These are phyloP conservation scores for Catharanthus roseus DNA, from an alignment of 257 asterid species.

Conservation along the genomic window DNA sequence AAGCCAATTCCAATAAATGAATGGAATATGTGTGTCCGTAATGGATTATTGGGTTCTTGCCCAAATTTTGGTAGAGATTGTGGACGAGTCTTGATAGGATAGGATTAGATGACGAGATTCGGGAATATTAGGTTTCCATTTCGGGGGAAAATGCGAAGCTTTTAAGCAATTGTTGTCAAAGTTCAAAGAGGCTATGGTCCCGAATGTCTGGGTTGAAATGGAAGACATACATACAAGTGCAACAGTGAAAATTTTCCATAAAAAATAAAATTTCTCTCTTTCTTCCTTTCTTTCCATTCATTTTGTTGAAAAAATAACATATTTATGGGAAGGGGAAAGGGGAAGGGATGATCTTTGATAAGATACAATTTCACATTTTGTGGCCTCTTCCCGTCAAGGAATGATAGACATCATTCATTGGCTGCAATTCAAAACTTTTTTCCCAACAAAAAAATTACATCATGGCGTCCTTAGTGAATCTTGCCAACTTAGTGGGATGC, in stretches of 20 bases:
- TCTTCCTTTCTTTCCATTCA: conserved; percentile 18
- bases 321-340: neutral
- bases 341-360: neutral
- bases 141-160: too few relatives aligned
- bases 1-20: too few relatives aligned
- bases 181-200: too few relatives aligned
- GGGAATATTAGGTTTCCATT: too few relatives aligned
- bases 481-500: conserved; percentile 71
- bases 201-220: too few relatives aligned
- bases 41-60: too few relatives aligned
- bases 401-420: conserved; percentile 7
- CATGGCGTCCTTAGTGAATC: conserved; percentile 55
- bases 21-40: too few relatives aligned
- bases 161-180: too few relatives aligned
- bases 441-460: conserved; percentile 17
- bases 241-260: neutral
- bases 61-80: too few relatives aligned
- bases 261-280: conserved; percentile 6
- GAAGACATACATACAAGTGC: too few relatives aligned
- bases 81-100: too few relatives aligned
- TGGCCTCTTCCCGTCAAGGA: conserved; percentile 29
- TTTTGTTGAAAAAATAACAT: conserved; percentile 4
- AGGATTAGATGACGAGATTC: too few relatives aligned
- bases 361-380: conserved; percentile 34
- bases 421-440: conserved; percentile 5